Conservation (phyloP, 306 rosid species). For the Ochetophila trinervis region DNA sequence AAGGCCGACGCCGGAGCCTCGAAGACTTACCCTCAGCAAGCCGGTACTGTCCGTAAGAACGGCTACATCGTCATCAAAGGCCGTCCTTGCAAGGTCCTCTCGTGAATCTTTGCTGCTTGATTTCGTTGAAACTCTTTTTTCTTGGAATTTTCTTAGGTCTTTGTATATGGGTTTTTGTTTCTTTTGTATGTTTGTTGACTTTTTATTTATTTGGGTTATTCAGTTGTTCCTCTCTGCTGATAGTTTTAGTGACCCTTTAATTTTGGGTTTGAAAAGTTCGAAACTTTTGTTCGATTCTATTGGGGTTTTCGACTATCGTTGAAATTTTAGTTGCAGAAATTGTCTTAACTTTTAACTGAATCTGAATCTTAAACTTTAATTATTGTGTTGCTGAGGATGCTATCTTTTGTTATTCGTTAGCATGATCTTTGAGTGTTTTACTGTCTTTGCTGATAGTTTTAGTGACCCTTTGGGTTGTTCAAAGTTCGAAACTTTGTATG, state of each 20-base stretch:
- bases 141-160: background rate
- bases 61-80: slow-evolving; percentile 66
- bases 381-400: background rate
- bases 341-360: background rate
- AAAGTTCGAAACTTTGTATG: background rate
- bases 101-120: background rate
- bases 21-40: slow-evolving; percentile 74
- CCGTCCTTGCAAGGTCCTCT: slow-evolving; percentile 68
- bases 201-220: background rate
- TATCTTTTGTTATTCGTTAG: background rate
- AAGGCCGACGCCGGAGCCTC: slow-evolving; percentile 81
- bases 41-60: slow-evolving; percentile 79
- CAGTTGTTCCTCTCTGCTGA: background rate
- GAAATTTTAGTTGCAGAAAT: background rate
- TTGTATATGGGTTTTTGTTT: background rate
- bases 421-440: background rate
- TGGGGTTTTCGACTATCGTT: too few species aligned
- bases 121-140: background rate
- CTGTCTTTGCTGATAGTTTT: background rate
- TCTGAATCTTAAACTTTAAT: background rate
- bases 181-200: background rate
- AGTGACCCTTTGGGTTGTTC: background rate
- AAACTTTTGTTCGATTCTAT: background rate
- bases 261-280: background rate
- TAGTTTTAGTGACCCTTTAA: background rate